phyloP scores from a whole-genome alignment of 1,284 basidiomycete species.

The Malassezia dermatis region DNA sequence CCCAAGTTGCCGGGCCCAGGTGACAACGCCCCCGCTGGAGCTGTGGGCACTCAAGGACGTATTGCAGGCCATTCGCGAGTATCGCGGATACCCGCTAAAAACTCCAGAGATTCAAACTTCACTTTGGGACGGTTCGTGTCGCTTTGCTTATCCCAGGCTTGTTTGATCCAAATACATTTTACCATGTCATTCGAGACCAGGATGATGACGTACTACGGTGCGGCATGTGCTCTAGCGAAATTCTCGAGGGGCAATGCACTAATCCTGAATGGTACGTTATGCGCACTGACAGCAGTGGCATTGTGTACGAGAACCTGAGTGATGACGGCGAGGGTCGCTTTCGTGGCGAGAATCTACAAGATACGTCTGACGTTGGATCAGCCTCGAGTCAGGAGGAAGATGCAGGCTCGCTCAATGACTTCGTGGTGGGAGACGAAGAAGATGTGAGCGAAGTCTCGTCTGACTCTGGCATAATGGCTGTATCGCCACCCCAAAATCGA shows the following conservation, averaged over 20 bases:
- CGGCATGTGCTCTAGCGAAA: constrained; percentile 34
- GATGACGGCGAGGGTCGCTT: constrained; percentile 6
- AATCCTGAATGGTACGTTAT: constrained; percentile 31
- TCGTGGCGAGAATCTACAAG: constrained; percentile 5
- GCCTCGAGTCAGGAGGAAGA: constrained; percentile 11
- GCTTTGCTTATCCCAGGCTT: background rate
- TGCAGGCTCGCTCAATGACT: constrained; percentile 16
- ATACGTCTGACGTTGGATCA: background rate
- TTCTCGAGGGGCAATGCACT: constrained; percentile 30
- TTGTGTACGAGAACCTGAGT: constrained; percentile 13
- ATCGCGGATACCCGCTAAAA: constrained; percentile 12
- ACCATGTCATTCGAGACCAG: constrained; percentile 35
- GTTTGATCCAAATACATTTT: constrained; percentile 11
- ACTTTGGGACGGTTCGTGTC: constrained; percentile 8
- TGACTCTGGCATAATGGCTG: constrained; percentile 9
- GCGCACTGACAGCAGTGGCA: background rate
- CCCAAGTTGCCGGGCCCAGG: constrained; percentile 35
- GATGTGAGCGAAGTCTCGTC: constrained; percentile 1
- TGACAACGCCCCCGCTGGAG: constrained; percentile 32
- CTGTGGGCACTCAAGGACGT: constrained; percentile 34
- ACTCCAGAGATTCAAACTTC: background rate
- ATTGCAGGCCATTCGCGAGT: constrained; percentile 24
- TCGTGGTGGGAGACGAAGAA: constrained; percentile 12
- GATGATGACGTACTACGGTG: constrained; percentile 35
- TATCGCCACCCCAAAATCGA: background rate